Evolutionary conservation across 1,139 yeast genomes (phyloP).

Genomic region (Yamadazyma blattariae): DNA sequence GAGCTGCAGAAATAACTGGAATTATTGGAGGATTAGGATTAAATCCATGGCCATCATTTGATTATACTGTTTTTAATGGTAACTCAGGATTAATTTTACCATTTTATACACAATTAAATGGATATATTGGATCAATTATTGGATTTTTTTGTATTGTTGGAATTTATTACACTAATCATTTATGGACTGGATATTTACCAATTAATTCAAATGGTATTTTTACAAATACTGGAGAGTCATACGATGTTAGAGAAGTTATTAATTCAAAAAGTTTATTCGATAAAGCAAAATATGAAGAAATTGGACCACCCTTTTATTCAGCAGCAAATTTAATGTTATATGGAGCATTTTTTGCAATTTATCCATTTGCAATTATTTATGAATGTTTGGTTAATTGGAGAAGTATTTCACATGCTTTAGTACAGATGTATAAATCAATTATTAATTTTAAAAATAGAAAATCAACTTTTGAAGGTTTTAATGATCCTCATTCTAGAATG

Average conservation of each 20-base stretch:
- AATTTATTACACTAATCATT: slow-evolving; percentile 30
- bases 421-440: slow-evolving; percentile 12
- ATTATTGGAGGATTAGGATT: slow-evolving; percentile 34
- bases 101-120: slow-evolving; percentile 31
- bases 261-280: slow-evolving; percentile 25
- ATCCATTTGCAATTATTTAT: slow-evolving; percentile 37
- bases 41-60: slow-evolving; percentile 40
- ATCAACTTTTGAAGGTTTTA: too few relatives aligned
- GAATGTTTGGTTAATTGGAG: slow-evolving; percentile 35
- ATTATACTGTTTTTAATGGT: slow-evolving; percentile 36
- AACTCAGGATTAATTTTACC: slow-evolving; percentile 34
- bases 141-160: slow-evolving; percentile 26
- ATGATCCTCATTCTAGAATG: too few relatives aligned
- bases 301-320: slow-evolving; percentile 55
- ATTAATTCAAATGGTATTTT: slow-evolving; percentile 31
- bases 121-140: slow-evolving; percentile 26
- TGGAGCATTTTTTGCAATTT: slow-evolving; percentile 36
- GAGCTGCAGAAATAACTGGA: slow-evolving; percentile 34
- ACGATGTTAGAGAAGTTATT: slow-evolving; percentile 26
- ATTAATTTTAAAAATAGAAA: slow-evolving; percentile 37
- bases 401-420: slow-evolving; percentile 29
- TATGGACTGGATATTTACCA: slow-evolving; percentile 35
- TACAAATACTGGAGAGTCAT: slow-evolving; percentile 27
- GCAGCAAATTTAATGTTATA: slow-evolving; percentile 46
- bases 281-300: slow-evolving; percentile 31